These are phyloP conservation scores for Chlamydomonas incerta DNA, from an alignment of 139 green algal genomes.

Conservation along the genomic window DNA sequence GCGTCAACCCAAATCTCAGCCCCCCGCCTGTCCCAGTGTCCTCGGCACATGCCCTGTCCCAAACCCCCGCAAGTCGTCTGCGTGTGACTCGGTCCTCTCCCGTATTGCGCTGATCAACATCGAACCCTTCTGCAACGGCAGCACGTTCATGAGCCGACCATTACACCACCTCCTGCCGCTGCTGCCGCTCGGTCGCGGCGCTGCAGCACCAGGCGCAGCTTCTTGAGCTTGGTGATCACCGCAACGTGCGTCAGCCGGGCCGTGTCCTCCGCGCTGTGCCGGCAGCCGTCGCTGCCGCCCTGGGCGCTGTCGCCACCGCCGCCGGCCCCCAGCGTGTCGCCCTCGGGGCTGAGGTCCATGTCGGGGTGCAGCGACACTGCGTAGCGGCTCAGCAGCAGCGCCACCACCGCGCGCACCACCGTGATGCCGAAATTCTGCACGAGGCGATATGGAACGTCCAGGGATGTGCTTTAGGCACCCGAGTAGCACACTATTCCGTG, in stretches of 20 bases:
- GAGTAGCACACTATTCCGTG: no score
- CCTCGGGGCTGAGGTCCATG: not conserved
- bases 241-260: conserved; percentile 9
- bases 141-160: no score
- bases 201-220: conserved; percentile 12
- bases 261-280: not conserved
- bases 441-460: not conserved
- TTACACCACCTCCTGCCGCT: no score
- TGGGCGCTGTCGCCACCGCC: no score
- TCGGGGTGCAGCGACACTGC: not conserved
- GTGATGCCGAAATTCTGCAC: conserved; percentile 26
- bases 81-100: no score
- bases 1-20: no score
- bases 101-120: no score
- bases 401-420: not conserved
- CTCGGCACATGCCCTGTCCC: no score
- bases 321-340: no score
- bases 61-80: no score
- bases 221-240: conserved; percentile 25
- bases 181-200: not conserved
- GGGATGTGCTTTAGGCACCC: not conserved
- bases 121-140: no score
- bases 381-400: conserved; percentile 34
- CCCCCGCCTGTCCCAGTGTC: no score
- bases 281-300: not conserved